A percentile compares a stretch with the other conserved stretches of the same genome.
phyloP scores from a whole-genome alignment of 345 rosid genomes.

The Viola odorata region DNA sequence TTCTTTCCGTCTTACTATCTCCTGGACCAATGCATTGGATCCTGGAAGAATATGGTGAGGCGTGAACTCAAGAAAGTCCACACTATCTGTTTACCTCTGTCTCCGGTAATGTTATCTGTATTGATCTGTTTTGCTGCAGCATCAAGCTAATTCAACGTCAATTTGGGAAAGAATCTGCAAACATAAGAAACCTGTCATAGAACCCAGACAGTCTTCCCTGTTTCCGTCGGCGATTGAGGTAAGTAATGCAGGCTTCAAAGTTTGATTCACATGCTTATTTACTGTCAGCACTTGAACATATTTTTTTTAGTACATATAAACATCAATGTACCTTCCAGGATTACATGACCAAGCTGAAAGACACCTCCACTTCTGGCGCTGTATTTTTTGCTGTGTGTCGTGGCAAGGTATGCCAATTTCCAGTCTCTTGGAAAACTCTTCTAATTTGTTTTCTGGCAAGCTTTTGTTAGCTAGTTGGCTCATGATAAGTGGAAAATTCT shows the following conservation, averaged over 20 bases:
- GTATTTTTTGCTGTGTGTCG: slow-evolving; percentile 97
- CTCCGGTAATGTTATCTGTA: neutral
- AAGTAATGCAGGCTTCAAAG: slow-evolving; percentile 12
- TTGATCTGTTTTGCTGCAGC: slow-evolving; percentile 34
- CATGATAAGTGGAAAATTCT: neutral
- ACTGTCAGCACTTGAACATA: neutral
- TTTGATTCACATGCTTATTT: slow-evolving; percentile 6
- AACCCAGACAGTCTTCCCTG: slow-evolving; percentile 84
- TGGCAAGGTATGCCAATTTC: slow-evolving; percentile 66
- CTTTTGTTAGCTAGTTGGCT: neutral
- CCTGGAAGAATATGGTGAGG: slow-evolving; percentile 80
- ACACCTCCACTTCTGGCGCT: slow-evolving; percentile 67
- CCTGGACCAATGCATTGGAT: slow-evolving; percentile 72
- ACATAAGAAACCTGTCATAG: slow-evolving; percentile 84
- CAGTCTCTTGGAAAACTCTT: slow-evolving; percentile 4
- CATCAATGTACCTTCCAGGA: slow-evolving; percentile 34
- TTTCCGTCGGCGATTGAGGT: slow-evolving; percentile 78
- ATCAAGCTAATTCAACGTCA: slow-evolving; percentile 48
- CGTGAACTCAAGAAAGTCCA: slow-evolving; percentile 1
- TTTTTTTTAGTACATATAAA: neutral
- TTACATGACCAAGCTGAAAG: slow-evolving; percentile 75
- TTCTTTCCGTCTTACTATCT: slow-evolving; percentile 96
- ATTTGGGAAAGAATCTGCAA: slow-evolving; percentile 97
- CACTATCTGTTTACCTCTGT: no score
- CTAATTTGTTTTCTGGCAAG: slow-evolving; percentile 11